Percentiles rank a stretch among this genome's conserved stretches.
Conservation (phyloP, 345 rosid species). For the Citrus medica region DNA sequence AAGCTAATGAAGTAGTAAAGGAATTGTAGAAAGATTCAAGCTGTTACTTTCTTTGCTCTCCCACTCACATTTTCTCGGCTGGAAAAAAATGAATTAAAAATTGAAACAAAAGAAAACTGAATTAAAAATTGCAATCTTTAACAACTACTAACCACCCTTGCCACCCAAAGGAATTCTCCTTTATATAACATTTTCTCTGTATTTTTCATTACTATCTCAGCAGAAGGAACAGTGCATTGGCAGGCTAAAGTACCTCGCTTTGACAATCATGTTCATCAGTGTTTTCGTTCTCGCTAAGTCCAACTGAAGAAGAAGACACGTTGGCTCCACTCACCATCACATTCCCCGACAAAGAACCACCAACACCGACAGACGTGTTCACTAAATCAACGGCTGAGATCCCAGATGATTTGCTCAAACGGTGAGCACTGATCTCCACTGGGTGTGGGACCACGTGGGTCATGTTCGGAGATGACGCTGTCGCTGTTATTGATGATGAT, state of each 20-base stretch:
- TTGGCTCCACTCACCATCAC: constrained; percentile 27
- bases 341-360: constrained; percentile 25
- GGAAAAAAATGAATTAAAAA: neutral
- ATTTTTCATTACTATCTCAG: neutral
- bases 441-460: neutral
- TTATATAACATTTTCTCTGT: neutral
- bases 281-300: constrained; percentile 53
- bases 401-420: constrained; percentile 3
- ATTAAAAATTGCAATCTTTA: neutral
- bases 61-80: constrained; percentile 2
- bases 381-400: constrained; percentile 21
- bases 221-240: constrained; percentile 8
- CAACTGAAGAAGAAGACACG: constrained; percentile 46
- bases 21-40: neutral
- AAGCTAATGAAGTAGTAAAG: neutral
- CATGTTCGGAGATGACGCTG: constrained; percentile 25
- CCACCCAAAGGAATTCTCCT: neutral
- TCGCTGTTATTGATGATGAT: constrained; percentile 16
- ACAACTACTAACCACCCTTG: neutral
- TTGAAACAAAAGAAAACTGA: neutral
- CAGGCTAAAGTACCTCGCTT: constrained; percentile 59
- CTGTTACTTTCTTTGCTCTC: neutral
- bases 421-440: neutral
- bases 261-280: constrained; percentile 72
- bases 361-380: constrained; percentile 1